Evolutionary conservation across 1,284 basidiomycete genomes (phyloP).

Genomic region (Lentinula novae-zelandiae): DNA sequence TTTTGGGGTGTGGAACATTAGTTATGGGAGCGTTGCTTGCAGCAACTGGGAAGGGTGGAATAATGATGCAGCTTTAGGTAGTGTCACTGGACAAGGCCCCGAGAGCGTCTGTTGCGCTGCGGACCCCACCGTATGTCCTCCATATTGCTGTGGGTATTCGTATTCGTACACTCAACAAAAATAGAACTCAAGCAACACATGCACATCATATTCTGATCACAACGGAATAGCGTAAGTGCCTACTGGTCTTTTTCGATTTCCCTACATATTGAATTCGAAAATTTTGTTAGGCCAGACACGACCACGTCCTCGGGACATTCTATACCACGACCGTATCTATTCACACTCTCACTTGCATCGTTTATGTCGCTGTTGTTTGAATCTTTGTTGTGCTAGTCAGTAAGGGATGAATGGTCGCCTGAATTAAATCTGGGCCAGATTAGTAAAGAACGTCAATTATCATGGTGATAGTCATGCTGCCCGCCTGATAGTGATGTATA

Average conservation of each 20-base stretch:
- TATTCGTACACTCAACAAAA: slow-evolving; percentile 4
- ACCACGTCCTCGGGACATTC: slow-evolving; percentile 24
- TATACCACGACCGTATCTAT: slow-evolving; percentile 5
- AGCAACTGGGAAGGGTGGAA: slow-evolving; percentile 57
- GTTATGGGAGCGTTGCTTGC: slow-evolving; percentile 61
- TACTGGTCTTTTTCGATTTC: not conserved
- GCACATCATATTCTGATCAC: slow-evolving; percentile 68
- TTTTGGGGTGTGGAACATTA: slow-evolving; percentile 81
- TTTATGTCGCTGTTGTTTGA: slow-evolving; percentile 1
- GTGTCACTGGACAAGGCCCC: slow-evolving; percentile 47
- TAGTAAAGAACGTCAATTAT: not conserved
- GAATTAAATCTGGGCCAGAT: not conserved
- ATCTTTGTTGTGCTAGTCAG: not conserved
- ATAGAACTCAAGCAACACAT: slow-evolving; percentile 46
- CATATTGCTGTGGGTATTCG: slow-evolving; percentile 6
- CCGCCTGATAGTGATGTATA: not conserved
- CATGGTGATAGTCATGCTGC: not conserved
- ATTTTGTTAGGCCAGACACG: slow-evolving; percentile 38
- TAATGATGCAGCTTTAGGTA: slow-evolving; percentile 62
- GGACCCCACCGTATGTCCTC: slow-evolving; percentile 51
- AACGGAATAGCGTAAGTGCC: slow-evolving; percentile 61
- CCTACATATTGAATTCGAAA: not conserved
- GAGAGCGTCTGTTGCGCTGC: slow-evolving; percentile 66
- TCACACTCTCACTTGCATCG: slow-evolving; percentile 1
- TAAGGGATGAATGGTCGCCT: not conserved